Conservation (phyloP, 768 basidiomycete genomes). For the Mycena olivaceomarginata region DNA sequence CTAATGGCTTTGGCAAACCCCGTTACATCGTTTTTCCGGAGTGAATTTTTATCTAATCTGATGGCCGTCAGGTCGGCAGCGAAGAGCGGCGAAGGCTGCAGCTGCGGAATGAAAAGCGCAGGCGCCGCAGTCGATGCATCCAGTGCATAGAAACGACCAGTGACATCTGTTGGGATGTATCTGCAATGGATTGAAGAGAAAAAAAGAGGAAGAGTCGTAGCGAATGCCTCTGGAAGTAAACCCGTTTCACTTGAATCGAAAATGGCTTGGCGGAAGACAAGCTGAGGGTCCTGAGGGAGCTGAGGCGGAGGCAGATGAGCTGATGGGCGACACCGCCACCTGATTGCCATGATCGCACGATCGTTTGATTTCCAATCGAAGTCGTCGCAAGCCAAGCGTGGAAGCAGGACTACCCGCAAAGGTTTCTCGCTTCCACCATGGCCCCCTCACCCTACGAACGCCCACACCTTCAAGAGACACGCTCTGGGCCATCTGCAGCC, state of each 20-base stretch:
- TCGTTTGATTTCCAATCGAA: conserved; percentile 4
- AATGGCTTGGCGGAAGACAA: too few relatives aligned
- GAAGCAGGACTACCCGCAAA: neutral
- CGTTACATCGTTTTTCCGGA: too few relatives aligned
- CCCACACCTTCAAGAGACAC: conserved; percentile 27
- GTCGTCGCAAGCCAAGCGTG: neutral
- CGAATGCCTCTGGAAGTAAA: too few relatives aligned
- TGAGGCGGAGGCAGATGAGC: too few relatives aligned
- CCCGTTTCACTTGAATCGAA: too few relatives aligned
- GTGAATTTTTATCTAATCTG: conserved; percentile 1
- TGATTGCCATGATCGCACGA: neutral
- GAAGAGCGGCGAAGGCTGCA: neutral
- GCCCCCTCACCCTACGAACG: conserved; percentile 35
- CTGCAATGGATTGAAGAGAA: too few relatives aligned
- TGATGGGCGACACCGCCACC: neutral
- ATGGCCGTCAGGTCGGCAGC: too few relatives aligned
- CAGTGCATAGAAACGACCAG: too few relatives aligned
- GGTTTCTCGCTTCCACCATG: conserved; percentile 17
- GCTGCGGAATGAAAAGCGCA: conserved; percentile 6
- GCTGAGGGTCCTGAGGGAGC: too few relatives aligned
- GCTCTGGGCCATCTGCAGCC: neutral
- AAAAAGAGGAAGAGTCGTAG: too few relatives aligned
- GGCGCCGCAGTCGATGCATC: neutral
- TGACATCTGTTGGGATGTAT: too few relatives aligned
- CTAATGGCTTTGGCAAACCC: too few relatives aligned